Evolutionary conservation across 2,329 filamentous ascomycete species (phyloP).

Genomic region (Cladosporium halotolerans): DNA sequence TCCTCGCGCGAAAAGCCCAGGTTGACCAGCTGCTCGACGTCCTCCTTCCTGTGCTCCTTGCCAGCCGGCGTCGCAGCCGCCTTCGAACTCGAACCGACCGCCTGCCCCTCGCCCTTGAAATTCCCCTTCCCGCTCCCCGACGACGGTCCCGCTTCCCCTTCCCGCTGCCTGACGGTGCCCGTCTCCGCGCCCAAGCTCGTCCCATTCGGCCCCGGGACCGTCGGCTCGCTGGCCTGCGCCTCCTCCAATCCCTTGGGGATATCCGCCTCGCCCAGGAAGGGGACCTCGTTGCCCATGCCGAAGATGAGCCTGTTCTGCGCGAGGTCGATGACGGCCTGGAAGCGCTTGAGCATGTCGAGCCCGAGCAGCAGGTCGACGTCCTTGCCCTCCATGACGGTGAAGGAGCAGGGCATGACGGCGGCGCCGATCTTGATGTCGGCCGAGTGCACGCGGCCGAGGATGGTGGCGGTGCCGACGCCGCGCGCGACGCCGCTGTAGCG

Average conservation of each 20-base stretch:
- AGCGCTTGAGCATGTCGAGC: slow-evolving; percentile 92
- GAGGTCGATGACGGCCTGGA: slow-evolving; percentile 89
- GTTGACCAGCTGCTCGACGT: slow-evolving; percentile 68
- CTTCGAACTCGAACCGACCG: slow-evolving; percentile 17
- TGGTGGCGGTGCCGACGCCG: slow-evolving; percentile 89
- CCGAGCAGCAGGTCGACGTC: slow-evolving; percentile 88
- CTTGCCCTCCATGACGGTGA: slow-evolving; percentile 99
- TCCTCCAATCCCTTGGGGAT: slow-evolving; percentile 80
- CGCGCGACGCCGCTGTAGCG: slow-evolving; percentile 87
- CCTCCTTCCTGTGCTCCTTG: slow-evolving; percentile 49
- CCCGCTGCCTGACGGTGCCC: slow-evolving; percentile 59
- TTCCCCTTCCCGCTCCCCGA: slow-evolving; percentile 19
- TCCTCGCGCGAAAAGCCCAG: slow-evolving; percentile 72
- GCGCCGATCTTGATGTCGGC: slow-evolving; percentile 90
- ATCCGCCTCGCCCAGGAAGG: slow-evolving; percentile 86
- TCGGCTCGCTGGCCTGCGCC: slow-evolving; percentile 69
- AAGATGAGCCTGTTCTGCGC: slow-evolving; percentile 79
- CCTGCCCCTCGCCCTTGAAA: slow-evolving; percentile 30
- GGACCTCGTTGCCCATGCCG: slow-evolving; percentile 64
- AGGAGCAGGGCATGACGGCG: slow-evolving; percentile 83
- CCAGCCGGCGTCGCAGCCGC: slow-evolving; percentile 15
- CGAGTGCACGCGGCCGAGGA: slow-evolving; percentile 90
- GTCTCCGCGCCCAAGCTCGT: slow-evolving; percentile 79
- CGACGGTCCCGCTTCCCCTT: slow-evolving; percentile 32
- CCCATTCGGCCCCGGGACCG: slow-evolving; percentile 77